These are phyloP conservation scores for Phytophthora tentaculata DNA, from an alignment of 352 stramenopile genomes.

Conservation along the genomic window DNA sequence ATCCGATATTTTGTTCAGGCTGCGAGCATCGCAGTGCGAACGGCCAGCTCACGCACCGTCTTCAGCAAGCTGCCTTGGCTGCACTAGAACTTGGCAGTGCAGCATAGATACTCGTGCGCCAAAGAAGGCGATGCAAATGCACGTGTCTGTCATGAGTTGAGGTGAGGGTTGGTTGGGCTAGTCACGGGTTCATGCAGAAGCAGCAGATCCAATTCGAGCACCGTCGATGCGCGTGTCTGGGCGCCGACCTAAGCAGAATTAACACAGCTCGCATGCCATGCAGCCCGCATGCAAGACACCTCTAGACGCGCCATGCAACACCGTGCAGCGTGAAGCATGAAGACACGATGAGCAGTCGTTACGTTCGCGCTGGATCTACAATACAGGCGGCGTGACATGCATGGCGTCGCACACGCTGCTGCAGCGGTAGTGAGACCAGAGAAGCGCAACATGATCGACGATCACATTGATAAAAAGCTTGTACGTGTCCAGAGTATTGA, in stretches of 20 bases:
- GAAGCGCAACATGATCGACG: background rate
- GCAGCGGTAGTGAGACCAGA: background rate
- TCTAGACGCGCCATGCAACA: slow-evolving; percentile 12
- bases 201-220: slow-evolving; percentile 16
- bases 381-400: background rate
- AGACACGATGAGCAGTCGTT: slow-evolving; percentile 10
- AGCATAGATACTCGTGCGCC: background rate
- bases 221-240: slow-evolving; percentile 19
- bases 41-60: slow-evolving; percentile 7
- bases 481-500: too few relatives aligned
- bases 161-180: slow-evolving; percentile 18
- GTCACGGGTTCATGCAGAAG: slow-evolving; percentile 17
- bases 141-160: slow-evolving; percentile 7
- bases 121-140: slow-evolving; percentile 16
- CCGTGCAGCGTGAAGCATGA: slow-evolving; percentile 12
- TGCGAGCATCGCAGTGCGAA: too few relatives aligned
- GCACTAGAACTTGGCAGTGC: background rate
- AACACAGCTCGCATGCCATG: slow-evolving; percentile 17
- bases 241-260: slow-evolving; percentile 12
- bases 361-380: slow-evolving; percentile 21
- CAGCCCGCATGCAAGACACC: slow-evolving; percentile 19
- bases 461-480: slow-evolving; percentile 14
- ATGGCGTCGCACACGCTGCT: background rate
- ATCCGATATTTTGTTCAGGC: too few relatives aligned
- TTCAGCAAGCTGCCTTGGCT: background rate